Conservation (phyloP, 163 green algal species). For the Chlamydomonas reinhardtii region DNA sequence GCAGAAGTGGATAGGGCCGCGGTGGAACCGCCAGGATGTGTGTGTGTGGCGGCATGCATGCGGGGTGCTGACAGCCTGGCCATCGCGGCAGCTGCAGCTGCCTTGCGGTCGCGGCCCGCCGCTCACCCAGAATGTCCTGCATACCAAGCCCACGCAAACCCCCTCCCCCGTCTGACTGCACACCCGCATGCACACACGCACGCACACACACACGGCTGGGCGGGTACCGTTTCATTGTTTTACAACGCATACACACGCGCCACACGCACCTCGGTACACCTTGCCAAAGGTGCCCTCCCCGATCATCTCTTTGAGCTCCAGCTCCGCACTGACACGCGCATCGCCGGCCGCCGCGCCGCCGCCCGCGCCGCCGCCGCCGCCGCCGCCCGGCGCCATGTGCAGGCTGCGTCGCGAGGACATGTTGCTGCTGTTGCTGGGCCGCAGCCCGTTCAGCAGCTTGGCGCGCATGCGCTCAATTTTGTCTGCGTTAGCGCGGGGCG, state of each 20-base stretch:
- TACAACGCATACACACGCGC: neutral
- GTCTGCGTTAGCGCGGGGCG: constrained; percentile 1
- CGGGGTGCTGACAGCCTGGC: too few relatives aligned
- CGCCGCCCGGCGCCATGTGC: neutral
- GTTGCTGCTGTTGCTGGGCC: neutral
- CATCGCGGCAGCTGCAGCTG: too few relatives aligned
- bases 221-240: too few relatives aligned
- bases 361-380: neutral
- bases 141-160: too few relatives aligned
- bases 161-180: too few relatives aligned
- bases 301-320: constrained; percentile 50
- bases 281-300: constrained; percentile 62
- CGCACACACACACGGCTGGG: too few relatives aligned
- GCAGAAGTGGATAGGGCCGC: too few relatives aligned
- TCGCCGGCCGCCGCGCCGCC: neutral
- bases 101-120: too few relatives aligned
- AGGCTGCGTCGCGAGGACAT: neutral
- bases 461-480: constrained; percentile 40
- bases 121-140: too few relatives aligned
- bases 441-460: constrained; percentile 8
- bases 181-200: too few relatives aligned
- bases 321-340: neutral
- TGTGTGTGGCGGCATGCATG: too few relatives aligned
- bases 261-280: constrained; percentile 41
- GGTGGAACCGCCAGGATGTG: too few relatives aligned